Evolutionary conservation across 208 protist species (phyloP).

Genomic region (Crithidia thermophila): DNA sequence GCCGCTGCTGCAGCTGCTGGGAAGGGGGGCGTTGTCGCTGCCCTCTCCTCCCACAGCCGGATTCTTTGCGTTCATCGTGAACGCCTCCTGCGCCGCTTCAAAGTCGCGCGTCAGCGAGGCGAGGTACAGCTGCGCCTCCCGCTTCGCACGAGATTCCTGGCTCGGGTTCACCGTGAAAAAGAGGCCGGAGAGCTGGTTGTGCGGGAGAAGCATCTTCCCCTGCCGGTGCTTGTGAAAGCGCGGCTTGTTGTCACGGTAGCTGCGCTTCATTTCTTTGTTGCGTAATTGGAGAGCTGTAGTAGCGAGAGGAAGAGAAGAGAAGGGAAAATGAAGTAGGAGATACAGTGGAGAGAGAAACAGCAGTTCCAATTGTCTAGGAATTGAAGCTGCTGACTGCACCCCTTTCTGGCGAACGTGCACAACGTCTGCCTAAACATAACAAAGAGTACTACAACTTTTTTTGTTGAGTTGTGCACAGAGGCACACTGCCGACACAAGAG

Average conservation of each 20-base stretch:
- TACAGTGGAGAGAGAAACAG: neutral
- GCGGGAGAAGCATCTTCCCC: conserved; percentile 68
- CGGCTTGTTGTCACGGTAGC: conserved; percentile 60
- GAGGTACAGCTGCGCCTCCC: conserved; percentile 75
- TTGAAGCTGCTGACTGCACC: too few relatives aligned
- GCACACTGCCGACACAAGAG: too few relatives aligned
- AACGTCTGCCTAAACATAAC: too few relatives aligned
- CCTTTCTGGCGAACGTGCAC: too few relatives aligned
- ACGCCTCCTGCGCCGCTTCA: conserved; percentile 26
- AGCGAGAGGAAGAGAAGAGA: neutral
- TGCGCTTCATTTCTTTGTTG: conserved; percentile 25
- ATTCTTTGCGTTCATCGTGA: neutral
- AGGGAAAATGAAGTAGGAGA: neutral
- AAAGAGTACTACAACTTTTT: too few relatives aligned
- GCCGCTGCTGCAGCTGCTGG: conserved; percentile 12
- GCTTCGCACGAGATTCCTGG: conserved; percentile 63
- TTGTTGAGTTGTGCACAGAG: too few relatives aligned
- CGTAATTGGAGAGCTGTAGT: neutral
- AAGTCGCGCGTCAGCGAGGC: conserved; percentile 62
- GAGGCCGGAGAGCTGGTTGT: conserved; percentile 57
- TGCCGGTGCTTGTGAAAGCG: conserved; percentile 68
- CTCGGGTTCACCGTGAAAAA: conserved; percentile 79
- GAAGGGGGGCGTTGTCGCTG: neutral
- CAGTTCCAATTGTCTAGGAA: neutral
- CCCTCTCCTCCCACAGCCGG: neutral